phyloP scores from a whole-genome alignment of 768 basidiomycete genomes.

The Mycena haematopus region DNA sequence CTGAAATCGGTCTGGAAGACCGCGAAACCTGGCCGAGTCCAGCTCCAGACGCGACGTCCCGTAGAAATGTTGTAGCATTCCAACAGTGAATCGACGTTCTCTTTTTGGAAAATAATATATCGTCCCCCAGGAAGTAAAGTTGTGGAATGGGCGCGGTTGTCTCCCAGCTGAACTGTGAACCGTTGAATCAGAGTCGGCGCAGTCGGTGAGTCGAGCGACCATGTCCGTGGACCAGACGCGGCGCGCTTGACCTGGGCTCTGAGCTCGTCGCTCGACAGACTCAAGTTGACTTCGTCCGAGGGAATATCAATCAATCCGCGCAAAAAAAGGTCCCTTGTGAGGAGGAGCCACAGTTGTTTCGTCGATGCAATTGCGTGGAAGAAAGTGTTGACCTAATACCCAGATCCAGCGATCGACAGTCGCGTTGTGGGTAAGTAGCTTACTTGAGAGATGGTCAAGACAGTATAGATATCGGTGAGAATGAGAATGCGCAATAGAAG shows the following conservation, averaged over 20 bases:
- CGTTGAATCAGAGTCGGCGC: not conserved
- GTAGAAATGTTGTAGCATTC: not conserved
- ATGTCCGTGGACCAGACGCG: not conserved
- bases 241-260: not conserved
- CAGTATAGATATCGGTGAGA: not conserved
- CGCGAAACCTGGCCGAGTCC: not conserved
- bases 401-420: not conserved
- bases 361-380: not conserved
- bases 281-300: not conserved
- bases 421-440: not conserved
- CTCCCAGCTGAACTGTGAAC: not conserved
- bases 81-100: not conserved
- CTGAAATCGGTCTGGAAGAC: no score
- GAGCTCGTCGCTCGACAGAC: not conserved
- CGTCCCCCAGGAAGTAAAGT: not conserved
- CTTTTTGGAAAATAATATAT: not conserved
- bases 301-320: not conserved
- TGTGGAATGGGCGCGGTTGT: not conserved
- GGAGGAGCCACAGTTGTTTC: not conserved
- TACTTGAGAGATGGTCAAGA: not conserved
- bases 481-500: not conserved
- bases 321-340: not conserved
- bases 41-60: not conserved
- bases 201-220: not conserved
- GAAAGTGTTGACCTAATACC: not conserved